Base-by-base conservation (phyloP, 805 yeast genomes). In the Yueomyces sinensis region DNA sequence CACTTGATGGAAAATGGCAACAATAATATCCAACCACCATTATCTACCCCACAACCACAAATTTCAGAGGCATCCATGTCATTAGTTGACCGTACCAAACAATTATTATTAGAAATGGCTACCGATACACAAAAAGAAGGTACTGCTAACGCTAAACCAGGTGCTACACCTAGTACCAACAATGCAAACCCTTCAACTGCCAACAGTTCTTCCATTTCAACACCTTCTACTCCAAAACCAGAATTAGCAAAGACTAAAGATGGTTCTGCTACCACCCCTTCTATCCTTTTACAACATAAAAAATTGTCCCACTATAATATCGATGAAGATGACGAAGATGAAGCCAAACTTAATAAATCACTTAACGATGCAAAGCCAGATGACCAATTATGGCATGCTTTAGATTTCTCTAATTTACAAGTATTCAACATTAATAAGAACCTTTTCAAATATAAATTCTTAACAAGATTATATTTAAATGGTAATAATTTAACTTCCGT, bases 341-440 rank as follows among this genome's bases (percentile, higher is more conserved):
- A 48, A 32, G 36, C 44, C 33, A 43, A 47, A 30, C 40, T 44
- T 41, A 31, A 39, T 27, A 45, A 45, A 15, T 46, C 46, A 22
- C 39, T 40, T 30, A 25, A 9, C 15, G 41, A 42, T 32, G 34
- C 46, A 17, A 47, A 55, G 31, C 48, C 45, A 40, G 74, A 80
- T 27, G 78, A 76, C 39, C 96, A 87, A 60, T 69, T 82, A 51
- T 91, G 99, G 99, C 81, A 93, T 35, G 89, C 87, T 5, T 63
- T 91, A 43, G 99, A 91, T 61, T 64, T 89, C 43, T 76, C 93
- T 43, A 95, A 95, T 39, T 94, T 91, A 57, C 82, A 89, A 24
- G 65, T 91, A 34, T 63, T 73, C 41, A 69, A 72, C 37, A 44
- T 89, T 22, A 72, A 83, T n/a, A 72, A 79, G 16, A 75, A 76